Evolutionary conservation across 1,284 basidiomycete species (phyloP), one percentile per base, ranked within the genome.

Genomic region (Pholiota adiposa): DNA sequence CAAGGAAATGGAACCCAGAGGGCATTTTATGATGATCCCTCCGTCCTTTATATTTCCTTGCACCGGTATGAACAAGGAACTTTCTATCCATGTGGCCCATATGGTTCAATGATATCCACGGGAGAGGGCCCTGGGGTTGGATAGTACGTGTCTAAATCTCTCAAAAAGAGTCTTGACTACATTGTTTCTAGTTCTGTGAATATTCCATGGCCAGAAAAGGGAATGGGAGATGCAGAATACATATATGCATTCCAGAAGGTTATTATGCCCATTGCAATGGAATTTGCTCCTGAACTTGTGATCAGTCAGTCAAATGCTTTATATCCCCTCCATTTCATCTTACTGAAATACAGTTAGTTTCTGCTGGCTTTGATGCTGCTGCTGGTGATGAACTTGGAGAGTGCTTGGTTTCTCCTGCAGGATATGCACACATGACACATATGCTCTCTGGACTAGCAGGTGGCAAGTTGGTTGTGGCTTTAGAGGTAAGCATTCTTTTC

Each of bases 361-460:
- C 96, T 14, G 95, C 97, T 18, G 97, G 97, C 2, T 99, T 98
- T 69, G 97, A 99, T 71, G 97, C 97, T 4, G 97, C 97, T 0
- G 85, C 86, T 29, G 96, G 96, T 1, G 97, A 99, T 71, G 85
- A 89, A 48, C 85, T 99, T 4, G 97, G 97, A 23, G 89, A 89
- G 74, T 98, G 96, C 71, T 80, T 88, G 64, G 96, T 99, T 59
- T 86, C 93, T 1, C 97, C 97, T 0, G 84, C 88, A n/a, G 97
- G 96, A 1, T 99, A 96, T 73, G 96, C 96, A 0, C 97, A 98
- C 69, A 98, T 99, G 96, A 98, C 97, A 2, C 93, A 98, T 69
- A 96, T 97, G 90, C 82, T 99, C 3, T 85, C 88, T 43, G 87
- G 91, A n/a, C 81, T 99, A 8, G 96, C 97, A 11, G 85, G 88